phyloP scores from a whole-genome alignment of 176 grass and related monocot genomes.

The Oryza nivara region DNA sequence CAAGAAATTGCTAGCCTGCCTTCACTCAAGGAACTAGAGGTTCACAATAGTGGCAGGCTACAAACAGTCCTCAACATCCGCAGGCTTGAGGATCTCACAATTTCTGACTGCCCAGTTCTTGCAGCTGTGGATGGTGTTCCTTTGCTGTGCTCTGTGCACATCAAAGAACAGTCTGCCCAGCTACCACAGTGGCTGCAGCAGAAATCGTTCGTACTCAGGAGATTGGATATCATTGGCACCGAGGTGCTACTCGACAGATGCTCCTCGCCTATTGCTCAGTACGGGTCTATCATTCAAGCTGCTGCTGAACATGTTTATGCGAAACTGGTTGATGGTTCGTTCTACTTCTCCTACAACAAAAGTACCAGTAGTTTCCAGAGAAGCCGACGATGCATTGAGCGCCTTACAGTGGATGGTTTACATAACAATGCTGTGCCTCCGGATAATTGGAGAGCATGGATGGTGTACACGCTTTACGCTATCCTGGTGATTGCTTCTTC shows the following conservation, averaged over 20 bases:
- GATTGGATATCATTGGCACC: conserved; percentile 2
- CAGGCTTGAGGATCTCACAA: conserved; percentile 4
- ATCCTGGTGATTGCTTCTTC: not conserved
- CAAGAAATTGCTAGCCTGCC: not conserved
- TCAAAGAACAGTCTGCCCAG: not conserved
- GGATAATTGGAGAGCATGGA: not conserved
- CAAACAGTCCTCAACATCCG: not conserved
- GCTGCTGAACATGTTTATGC: not conserved
- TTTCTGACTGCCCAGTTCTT: not conserved
- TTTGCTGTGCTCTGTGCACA: not conserved
- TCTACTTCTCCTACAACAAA: conserved; percentile 2
- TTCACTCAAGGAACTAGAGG: not conserved
- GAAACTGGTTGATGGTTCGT: not conserved
- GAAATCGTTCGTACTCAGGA: not conserved
- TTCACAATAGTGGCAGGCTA: not conserved
- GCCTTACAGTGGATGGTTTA: not conserved
- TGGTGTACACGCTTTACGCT: not conserved
- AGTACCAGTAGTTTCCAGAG: not conserved
- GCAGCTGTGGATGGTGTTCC: not conserved
- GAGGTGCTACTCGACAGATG: not conserved
- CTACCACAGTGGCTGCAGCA: conserved; percentile 3
- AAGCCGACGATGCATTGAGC: not conserved
- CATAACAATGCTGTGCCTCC: not conserved
- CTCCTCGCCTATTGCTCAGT: not conserved
- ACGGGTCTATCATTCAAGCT: not conserved